Evolutionary conservation across 768 basidiomycete species (phyloP).

Genomic region (Boletales sp.): DNA sequence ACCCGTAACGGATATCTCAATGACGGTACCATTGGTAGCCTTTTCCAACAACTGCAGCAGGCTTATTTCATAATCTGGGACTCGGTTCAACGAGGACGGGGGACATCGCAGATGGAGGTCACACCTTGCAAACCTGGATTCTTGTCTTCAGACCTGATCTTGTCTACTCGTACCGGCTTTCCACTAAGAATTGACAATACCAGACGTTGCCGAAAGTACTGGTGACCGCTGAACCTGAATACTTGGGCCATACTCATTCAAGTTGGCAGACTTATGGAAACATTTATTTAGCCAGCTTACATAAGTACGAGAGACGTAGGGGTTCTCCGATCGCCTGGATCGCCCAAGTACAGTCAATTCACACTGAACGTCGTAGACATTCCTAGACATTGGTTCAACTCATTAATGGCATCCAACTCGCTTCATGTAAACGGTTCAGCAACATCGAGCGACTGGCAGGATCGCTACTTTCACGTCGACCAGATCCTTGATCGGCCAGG

Average conservation of each 20-base stretch:
- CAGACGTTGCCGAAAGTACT: conserved; percentile 78
- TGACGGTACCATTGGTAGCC: conserved; percentile 87
- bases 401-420: conserved; percentile 23
- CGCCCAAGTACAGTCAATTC: background rate
- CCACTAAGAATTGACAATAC: conserved; percentile 90
- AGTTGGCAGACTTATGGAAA: background rate
- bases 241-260: conserved; percentile 36
- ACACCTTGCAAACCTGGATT: conserved; percentile 91
- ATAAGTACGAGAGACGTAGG: conserved; percentile 10
- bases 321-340: too few relatives aligned
- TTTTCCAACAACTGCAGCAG: conserved; percentile 85
- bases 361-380: conserved; percentile 10
- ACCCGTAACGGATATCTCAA: conserved; percentile 97
- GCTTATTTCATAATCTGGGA: conserved; percentile 86
- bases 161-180: conserved; percentile 77
- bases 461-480: conserved; percentile 79
- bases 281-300: conserved; percentile 17
- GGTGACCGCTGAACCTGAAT: conserved; percentile 73
- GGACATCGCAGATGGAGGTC: conserved; percentile 7
- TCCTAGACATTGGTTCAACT: conserved; percentile 9
- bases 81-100: background rate
- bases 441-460: conserved; percentile 44
- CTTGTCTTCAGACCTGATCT: conserved; percentile 87
- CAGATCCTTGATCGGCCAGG: conserved; percentile 82
- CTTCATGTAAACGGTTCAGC: conserved; percentile 34